phyloP scores from a whole-genome alignment of 257 asterid species.

The Ballota nigra region DNA sequence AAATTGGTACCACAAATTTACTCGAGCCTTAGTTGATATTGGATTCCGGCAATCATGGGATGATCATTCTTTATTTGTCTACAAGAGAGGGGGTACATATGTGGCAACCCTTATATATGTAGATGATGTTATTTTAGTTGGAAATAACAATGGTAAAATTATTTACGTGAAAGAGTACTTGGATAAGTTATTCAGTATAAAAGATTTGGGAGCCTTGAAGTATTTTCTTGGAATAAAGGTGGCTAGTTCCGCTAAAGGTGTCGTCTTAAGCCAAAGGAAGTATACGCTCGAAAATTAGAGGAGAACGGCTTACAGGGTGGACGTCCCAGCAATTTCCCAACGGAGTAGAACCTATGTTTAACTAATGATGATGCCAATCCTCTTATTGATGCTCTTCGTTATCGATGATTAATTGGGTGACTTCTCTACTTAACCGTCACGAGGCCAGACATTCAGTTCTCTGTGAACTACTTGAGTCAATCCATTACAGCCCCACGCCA shows the following conservation, averaged over 20 bases:
- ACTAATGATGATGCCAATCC: neutral
- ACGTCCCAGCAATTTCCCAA: neutral
- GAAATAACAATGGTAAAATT: too few relatives aligned
- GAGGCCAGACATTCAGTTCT: neutral
- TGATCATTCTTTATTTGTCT: too few relatives aligned
- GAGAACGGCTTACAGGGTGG: neutral
- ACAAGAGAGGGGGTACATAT: too few relatives aligned
- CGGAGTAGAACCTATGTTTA: neutral
- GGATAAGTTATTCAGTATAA: neutral
- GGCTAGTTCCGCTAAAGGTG: neutral
- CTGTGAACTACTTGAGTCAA: neutral
- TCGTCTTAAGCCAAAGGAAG: neutral
- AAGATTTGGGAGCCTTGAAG: neutral
- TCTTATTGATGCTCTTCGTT: neutral
- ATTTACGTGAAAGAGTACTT: too few relatives aligned
- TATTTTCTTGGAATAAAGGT: neutral
- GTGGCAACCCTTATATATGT: too few relatives aligned
- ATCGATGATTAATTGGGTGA: neutral
- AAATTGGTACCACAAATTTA: too few relatives aligned
- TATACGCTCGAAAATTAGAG: neutral
- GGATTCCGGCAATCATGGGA: too few relatives aligned
- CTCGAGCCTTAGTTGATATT: too few relatives aligned
- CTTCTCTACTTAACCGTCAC: neutral
- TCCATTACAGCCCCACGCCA: neutral
- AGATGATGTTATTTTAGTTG: too few relatives aligned